Evolutionary conservation across 2,329 filamentous ascomycete species (phyloP).

Genomic region (Alternaria dauci): DNA sequence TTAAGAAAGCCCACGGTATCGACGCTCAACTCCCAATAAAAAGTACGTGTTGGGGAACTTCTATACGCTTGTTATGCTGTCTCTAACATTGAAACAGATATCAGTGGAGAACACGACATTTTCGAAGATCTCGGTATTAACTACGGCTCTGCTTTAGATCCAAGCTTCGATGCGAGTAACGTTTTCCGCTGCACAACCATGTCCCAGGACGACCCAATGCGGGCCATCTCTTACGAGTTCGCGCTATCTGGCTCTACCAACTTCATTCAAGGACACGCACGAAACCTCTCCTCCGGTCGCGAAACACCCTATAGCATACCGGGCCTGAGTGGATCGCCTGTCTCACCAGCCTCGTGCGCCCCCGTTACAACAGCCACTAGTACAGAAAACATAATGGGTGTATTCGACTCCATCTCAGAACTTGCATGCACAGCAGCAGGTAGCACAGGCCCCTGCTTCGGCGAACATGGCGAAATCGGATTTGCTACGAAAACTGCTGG

Average conservation of each 20-base stretch:
- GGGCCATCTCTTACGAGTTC: slow-evolving; percentile 36
- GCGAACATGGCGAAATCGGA: slow-evolving; percentile 35
- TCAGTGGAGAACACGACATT: slow-evolving; percentile 34
- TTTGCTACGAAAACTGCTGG: slow-evolving; percentile 16
- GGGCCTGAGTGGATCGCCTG: slow-evolving; percentile 28
- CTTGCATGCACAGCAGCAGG: slow-evolving; percentile 24
- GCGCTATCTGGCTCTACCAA: slow-evolving; percentile 34
- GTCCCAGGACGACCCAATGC: slow-evolving; percentile 19
- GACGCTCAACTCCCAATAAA: slow-evolving; percentile 16
- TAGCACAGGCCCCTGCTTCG: slow-evolving; percentile 26
- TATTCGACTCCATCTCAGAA: slow-evolving; percentile 33
- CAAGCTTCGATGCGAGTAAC: slow-evolving; percentile 42
- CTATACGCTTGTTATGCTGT: neutral
- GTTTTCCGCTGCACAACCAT: slow-evolving; percentile 27
- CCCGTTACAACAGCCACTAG: slow-evolving; percentile 17
- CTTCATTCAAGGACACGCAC: slow-evolving; percentile 23
- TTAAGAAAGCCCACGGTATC: slow-evolving; percentile 60
- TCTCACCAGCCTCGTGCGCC: slow-evolving; percentile 23
- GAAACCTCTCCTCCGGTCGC: slow-evolving; percentile 21
- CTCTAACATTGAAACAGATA: slow-evolving; percentile 9
- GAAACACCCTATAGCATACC: slow-evolving; percentile 28
- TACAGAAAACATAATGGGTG: slow-evolving; percentile 14
- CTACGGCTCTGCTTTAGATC: slow-evolving; percentile 31
- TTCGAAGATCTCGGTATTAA: slow-evolving; percentile 47
- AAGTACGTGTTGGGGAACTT: slow-evolving; percentile 6